A percentile compares a stretch with the other conserved stretches of the same genome.
phyloP scores from a whole-genome alignment of 768 basidiomycete genomes.

The Lanmaoa pseudosensibilis region DNA sequence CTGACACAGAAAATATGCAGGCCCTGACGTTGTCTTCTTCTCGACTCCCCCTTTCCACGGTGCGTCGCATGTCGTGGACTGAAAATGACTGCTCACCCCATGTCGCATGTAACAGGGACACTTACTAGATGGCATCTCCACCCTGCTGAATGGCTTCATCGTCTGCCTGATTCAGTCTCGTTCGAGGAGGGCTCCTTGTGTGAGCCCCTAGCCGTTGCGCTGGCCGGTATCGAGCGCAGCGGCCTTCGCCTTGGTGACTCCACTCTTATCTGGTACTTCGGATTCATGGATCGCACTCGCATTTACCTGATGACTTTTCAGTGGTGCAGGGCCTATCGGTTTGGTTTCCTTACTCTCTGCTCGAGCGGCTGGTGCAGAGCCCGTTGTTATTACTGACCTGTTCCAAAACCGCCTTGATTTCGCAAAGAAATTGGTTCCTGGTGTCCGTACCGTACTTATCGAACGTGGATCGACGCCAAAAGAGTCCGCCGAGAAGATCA shows the following conservation, averaged over 20 bases:
- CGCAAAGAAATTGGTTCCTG: conserved; percentile 59
- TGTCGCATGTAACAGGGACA: conserved; percentile 42
- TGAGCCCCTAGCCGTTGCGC: conserved; percentile 65
- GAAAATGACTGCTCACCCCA: background rate
- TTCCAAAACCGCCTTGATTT: conserved; percentile 66
- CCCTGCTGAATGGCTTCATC: conserved; percentile 67
- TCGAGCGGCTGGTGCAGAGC: conserved; percentile 67
- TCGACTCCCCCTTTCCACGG: conserved; percentile 72
- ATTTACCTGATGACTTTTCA: conserved; percentile 27
- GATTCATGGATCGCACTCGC: background rate
- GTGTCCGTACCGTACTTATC: conserved; percentile 58
- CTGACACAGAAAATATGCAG: conserved; percentile 16
- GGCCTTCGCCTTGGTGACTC: conserved; percentile 66
- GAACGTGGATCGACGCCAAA: conserved; percentile 45
- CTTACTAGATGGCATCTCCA: conserved; percentile 66
- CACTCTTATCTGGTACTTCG: conserved; percentile 53
- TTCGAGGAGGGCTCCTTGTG: conserved; percentile 70
- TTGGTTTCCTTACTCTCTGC: conserved; percentile 61
- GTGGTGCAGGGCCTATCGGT: conserved; percentile 70
- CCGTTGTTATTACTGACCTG: conserved; percentile 67
- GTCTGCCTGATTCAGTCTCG: conserved; percentile 57
- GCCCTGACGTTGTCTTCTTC: conserved; percentile 58
- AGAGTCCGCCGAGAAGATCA: conserved; percentile 53
- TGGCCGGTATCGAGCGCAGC: conserved; percentile 67
- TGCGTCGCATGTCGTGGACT: conserved; percentile 18